A percentile compares a stretch with the other conserved stretches of the same genome.
Conservation (phyloP, 2,329 filamentous ascomycete species). For the Botryotinia narcissicola region DNA sequence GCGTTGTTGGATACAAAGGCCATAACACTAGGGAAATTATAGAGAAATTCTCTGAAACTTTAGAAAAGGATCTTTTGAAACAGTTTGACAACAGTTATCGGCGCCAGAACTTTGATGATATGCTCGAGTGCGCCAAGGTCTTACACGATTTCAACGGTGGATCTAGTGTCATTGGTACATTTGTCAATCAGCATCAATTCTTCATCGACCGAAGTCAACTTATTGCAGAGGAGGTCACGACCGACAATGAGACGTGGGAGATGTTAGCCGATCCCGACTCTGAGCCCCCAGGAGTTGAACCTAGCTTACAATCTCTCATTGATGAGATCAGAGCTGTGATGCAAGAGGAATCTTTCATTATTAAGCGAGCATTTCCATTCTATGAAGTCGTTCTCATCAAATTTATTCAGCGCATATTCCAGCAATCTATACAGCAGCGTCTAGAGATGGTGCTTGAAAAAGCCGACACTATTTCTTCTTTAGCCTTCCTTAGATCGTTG, state of each 20-base stretch:
- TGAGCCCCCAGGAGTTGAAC: conserved; percentile 86
- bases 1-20: conserved; percentile 44
- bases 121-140: conserved; percentile 95
- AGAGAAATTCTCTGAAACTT: conserved; percentile 92
- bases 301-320: conserved; percentile 84
- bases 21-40: conserved; percentile 80
- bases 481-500: conserved; percentile 86
- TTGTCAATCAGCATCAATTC: conserved; percentile 99
- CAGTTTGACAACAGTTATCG: conserved; percentile 98
- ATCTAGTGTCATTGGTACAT: conserved; percentile 89
- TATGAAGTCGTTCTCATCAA: conserved; percentile 91
- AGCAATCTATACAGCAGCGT: conserved; percentile 95
- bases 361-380: conserved; percentile 93
- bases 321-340: conserved; percentile 95
- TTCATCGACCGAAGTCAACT: conserved; percentile 96
- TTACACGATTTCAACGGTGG: conserved; percentile 95
- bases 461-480: conserved; percentile 83
- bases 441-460: conserved; percentile 96
- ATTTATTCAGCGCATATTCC: conserved; percentile 93
- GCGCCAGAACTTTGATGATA: conserved; percentile 92
- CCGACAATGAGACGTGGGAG: conserved; percentile 71
- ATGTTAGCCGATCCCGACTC: conserved; percentile 90
- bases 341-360: conserved; percentile 95
- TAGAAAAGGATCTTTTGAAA: conserved; percentile 92
- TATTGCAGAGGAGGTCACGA: conserved; percentile 64